These are phyloP conservation scores for Vigna trinervia DNA, from an alignment of 306 rosid species.

Conservation along the genomic window DNA sequence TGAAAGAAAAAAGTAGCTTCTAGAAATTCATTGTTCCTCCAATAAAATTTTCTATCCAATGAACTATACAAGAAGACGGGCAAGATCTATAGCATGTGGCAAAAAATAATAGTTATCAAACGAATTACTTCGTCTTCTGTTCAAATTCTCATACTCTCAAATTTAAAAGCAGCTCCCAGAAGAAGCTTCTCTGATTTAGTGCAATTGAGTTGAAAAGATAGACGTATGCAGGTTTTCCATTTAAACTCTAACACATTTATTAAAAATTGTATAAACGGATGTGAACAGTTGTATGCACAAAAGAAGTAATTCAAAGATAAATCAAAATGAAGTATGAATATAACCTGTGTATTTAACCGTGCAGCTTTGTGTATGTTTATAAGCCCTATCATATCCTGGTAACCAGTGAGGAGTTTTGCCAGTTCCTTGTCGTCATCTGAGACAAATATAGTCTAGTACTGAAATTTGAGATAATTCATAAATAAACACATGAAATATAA, in stretches of 20 bases:
- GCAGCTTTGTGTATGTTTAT: slow-evolving; percentile 82
- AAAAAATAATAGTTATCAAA: slow-evolving; percentile 20
- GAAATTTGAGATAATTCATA: slow-evolving; percentile 39
- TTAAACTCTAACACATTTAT: background rate
- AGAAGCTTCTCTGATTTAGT: background rate
- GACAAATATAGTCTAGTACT: slow-evolving; percentile 20
- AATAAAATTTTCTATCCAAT: background rate
- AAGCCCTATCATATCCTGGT: slow-evolving; percentile 93
- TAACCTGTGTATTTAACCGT: slow-evolving; percentile 81
- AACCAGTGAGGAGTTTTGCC: slow-evolving; percentile 88
- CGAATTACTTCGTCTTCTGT: background rate
- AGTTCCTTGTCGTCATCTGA: slow-evolving; percentile 90
- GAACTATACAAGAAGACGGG: background rate
- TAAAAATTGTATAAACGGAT: background rate
- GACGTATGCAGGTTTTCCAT: background rate
- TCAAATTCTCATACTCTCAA: background rate
- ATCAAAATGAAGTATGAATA: slow-evolving; percentile 27
- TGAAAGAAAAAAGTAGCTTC: slow-evolving; percentile 2
- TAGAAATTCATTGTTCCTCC: slow-evolving; percentile 10
- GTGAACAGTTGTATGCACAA: background rate
- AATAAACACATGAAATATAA: slow-evolving; percentile 13
- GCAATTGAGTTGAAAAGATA: background rate
- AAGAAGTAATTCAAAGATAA: background rate
- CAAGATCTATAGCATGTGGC: slow-evolving; percentile 7
- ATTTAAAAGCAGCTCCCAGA: background rate